Base-by-base conservation (phyloP, 2,329 filamentous ascomycete species). In the Aquanectria penicillioides region DNA sequence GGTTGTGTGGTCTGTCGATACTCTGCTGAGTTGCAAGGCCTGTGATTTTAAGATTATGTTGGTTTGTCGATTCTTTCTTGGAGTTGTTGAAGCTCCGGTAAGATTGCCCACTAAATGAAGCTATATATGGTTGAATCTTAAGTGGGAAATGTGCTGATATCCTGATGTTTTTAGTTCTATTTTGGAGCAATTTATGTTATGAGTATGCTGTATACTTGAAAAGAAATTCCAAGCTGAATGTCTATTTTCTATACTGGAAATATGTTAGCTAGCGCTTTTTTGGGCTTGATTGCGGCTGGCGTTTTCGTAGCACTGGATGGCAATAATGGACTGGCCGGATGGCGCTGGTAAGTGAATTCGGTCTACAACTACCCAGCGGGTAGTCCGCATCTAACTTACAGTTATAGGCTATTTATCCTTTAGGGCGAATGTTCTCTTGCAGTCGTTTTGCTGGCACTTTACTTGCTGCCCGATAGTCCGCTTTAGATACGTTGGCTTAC, bases 291-390 rank as follows among this genome's bases (percentile, higher is more conserved):
- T 33, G 79, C 78, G 0, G 75, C 79, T 1, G 79, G 74, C 5
- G 76, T 80, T 15, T 80, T n/a, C n/a, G n/a, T n/a, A 81, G 48
- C 70, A 66, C 15, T 65, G 67, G 0, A 63, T 75, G 26, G 71
- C 71, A 8, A 69, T 4, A 62, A 51, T 12, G 66, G 69, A 0
- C 34, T 75, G 2, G 56, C 63, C 3, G 72, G 72, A 2, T 75
- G 74, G 74, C 71, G 69, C 40, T 75, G 74, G 69, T 78, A 90
- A 0, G 90, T 90, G 70, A 88, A 90, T 44, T 84, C 90, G 6
- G n/a, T n/a, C n/a, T n/a, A n/a, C n/a, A n/a, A n/a, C n/a, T n/a
- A n/a, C n/a, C n/a, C 87, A 91, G 71, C 88, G 88, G 12, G 77
- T 79, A 2, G 79, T 73, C 10, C 71, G 71, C 2, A 67, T 73